Evolutionary conservation across 1,139 yeast genomes (phyloP), one percentile per base, ranked within the genome.

Genomic region (Candida sojae): DNA sequence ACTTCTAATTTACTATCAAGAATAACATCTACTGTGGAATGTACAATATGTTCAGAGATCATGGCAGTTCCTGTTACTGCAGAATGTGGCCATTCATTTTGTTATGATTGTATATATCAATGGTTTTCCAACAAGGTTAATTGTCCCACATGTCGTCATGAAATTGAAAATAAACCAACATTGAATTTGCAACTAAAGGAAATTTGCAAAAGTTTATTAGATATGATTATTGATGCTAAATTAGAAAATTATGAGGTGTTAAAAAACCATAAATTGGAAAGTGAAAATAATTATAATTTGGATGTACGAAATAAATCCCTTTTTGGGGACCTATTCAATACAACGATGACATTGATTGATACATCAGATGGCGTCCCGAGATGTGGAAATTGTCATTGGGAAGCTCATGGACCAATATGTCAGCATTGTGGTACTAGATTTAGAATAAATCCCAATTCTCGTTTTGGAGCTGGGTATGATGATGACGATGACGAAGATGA

Each of bases 371-470:
- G 92, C 1, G 91, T 89, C 6, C 82, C 87, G 0, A 68, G 96
- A 48, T 89, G 96, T 61, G 82, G 89, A 2, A 76, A 79, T 48
- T 89, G 96, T 62, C 89, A 84, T 57, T 88, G 96, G 96, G 96
- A 89, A 61, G 83, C 87, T 3, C 77, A 73, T 53, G 85, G 86
- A 0, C 65, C 72, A 5, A 67, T 63, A 35, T 84, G 89, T 56
- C 66, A 76, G 6, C 81, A 82, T 54, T 84, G 89, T 60, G 80
- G 81, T 3, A 64, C 74, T 2, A 57, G 73, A 28, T 71, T 76
- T 54, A 51, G 75, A 56, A 49, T 49, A 6, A 51, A 55, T 5
- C 42, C 49, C 26, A 56, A 43, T 34, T 46, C 56, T 21, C 57
- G 52, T 13, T 53, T 50, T 34, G 45, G 44, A 6, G 51, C 47